These are phyloP conservation scores for Aspergillus jensenii DNA, from an alignment of 2,329 filamentous ascomycete species.

Conservation along the genomic window DNA sequence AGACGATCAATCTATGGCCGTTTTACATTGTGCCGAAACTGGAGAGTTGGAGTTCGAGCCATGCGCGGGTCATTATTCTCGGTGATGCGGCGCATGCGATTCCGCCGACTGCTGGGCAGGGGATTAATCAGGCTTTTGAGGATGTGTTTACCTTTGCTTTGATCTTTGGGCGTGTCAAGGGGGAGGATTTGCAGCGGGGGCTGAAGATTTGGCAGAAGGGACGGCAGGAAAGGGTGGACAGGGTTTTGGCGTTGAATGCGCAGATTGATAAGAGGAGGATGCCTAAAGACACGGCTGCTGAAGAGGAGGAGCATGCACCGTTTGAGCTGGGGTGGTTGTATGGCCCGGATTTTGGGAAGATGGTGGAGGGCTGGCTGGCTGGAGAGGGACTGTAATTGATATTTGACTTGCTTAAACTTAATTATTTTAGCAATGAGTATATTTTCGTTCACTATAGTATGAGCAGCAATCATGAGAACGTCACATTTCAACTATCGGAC, in stretches of 20 bases:
- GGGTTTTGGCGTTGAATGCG: neutral
- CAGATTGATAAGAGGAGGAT: too few species aligned
- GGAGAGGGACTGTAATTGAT: too few species aligned
- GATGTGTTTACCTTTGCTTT: slow-evolving; percentile 49
- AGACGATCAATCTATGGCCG: slow-evolving; percentile 50
- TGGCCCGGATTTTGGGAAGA: too few species aligned
- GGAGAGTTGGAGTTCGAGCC: slow-evolving; percentile 43
- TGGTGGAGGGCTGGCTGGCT: too few species aligned
- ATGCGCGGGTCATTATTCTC: slow-evolving; percentile 46
- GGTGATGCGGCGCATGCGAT: slow-evolving; percentile 66
- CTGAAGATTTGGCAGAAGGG: slow-evolving; percentile 50
- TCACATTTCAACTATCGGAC: too few species aligned
- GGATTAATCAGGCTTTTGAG: slow-evolving; percentile 59
- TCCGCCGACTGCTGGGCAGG: slow-evolving; percentile 60
- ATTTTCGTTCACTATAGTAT: too few species aligned
- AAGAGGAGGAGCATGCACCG: too few species aligned
- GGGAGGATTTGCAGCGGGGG: slow-evolving; percentile 23
- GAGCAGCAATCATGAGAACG: too few species aligned
- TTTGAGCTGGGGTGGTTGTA: too few species aligned
- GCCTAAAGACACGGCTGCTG: too few species aligned
- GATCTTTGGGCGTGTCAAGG: neutral
- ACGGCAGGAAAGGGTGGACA: slow-evolving; percentile 50
- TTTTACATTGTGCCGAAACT: slow-evolving; percentile 52
- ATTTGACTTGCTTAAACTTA: too few species aligned
- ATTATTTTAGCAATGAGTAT: too few species aligned